Conservation (phyloP, 768 basidiomycete genomes). For the Galerina marginata region DNA sequence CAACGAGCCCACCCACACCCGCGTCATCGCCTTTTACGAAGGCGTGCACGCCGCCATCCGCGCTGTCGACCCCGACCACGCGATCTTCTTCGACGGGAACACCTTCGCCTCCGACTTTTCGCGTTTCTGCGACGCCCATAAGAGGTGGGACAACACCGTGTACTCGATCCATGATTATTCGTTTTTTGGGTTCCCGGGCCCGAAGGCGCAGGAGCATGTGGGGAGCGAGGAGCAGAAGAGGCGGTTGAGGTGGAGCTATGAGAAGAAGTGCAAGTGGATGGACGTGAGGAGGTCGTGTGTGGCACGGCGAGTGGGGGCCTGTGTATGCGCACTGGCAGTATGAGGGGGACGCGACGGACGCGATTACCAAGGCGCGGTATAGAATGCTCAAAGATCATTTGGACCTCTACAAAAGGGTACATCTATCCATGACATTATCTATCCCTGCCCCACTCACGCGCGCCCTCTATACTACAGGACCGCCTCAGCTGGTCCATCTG, state of each 20-base stretch:
- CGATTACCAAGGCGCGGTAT: conserved; percentile 69
- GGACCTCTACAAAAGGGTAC: conserved; percentile 67
- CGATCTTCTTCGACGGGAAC: conserved; percentile 84
- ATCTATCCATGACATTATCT: too few relatives aligned
- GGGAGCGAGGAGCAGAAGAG: conserved; percentile 57
- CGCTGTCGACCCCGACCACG: conserved; percentile 68
- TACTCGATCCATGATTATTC: conserved; percentile 85
- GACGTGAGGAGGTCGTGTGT: conserved; percentile 67
- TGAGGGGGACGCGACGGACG: conserved; percentile 62
- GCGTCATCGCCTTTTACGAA: conserved; percentile 72
- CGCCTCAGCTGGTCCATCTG: conserved; percentile 84
- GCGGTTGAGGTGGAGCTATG: conserved; percentile 63
- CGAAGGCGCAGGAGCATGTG: conserved; percentile 57
- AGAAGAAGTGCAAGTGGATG: conserved; percentile 82
- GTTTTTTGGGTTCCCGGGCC: conserved; percentile 72
- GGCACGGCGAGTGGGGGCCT: conserved; percentile 85
- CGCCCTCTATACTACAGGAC: too few relatives aligned
- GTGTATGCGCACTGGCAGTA: conserved; percentile 73
- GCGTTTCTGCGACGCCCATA: conserved; percentile 66
- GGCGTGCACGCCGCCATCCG: conserved; percentile 74
- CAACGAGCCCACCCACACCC: conserved; percentile 79
- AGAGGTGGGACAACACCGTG: conserved; percentile 71
- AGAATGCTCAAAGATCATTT: conserved; percentile 76
- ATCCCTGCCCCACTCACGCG: too few relatives aligned
- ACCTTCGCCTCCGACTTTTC: conserved; percentile 84